Conservation (phyloP, 176 grass and related monocot genomes). For the Melocanna baccifera region DNA sequence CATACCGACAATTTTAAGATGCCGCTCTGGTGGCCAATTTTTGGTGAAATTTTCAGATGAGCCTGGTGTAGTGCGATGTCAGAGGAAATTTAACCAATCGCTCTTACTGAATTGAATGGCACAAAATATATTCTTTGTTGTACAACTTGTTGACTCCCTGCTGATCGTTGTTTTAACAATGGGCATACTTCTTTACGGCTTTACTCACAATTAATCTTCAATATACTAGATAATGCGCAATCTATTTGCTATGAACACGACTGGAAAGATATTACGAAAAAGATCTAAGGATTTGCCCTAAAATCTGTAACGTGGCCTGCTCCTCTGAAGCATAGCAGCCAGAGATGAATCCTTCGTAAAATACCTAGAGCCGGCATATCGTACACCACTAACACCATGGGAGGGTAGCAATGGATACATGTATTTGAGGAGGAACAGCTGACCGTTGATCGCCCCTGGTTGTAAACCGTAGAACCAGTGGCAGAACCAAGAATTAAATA, state of each 20-base stretch:
- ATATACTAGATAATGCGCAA: not conserved
- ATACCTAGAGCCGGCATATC: not conserved
- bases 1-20: slow-evolving; percentile 7
- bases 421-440: not conserved
- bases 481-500: too few species aligned
- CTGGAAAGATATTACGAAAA: not conserved
- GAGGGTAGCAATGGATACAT: not conserved
- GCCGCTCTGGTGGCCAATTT: slow-evolving; percentile 32
- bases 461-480: not conserved
- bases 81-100: slow-evolving; percentile 28
- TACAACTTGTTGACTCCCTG: slow-evolving; percentile 4
- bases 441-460: not conserved
- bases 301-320: not conserved
- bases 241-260: not conserved
- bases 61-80: not conserved
- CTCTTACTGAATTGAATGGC: slow-evolving; percentile 13
- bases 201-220: not conserved
- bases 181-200: not conserved
- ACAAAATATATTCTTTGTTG: slow-evolving; percentile 45
- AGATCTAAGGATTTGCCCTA: not conserved
- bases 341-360: not conserved
- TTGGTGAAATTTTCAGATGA: slow-evolving; percentile 29
- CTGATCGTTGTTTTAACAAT: not conserved
- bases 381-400: not conserved
- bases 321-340: not conserved